Conservation (phyloP, 768 basidiomycete species). For the Lactifluus echinatus region DNA sequence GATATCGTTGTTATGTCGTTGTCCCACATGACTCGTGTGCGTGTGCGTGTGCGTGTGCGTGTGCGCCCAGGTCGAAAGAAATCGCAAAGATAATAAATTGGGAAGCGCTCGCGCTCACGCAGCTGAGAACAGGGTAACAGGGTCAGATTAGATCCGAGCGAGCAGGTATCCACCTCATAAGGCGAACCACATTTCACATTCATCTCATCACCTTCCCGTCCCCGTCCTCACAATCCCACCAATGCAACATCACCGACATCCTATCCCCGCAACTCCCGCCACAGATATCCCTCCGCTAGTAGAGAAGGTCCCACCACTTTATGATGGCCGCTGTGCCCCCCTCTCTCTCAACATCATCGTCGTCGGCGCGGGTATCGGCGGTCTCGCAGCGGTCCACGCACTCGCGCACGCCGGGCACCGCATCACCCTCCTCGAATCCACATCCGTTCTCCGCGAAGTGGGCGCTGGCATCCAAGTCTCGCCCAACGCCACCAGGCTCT, state of each 20-base stretch:
- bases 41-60: too few species aligned
- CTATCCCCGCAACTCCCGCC: background rate
- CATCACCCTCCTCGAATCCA: constrained; percentile 33
- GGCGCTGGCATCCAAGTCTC: constrained; percentile 38
- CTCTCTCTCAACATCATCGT: constrained; percentile 31
- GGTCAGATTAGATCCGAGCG: background rate
- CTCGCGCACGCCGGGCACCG: constrained; percentile 34
- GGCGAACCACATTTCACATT: background rate
- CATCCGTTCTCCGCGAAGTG: constrained; percentile 32
- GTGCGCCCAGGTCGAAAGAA: too few species aligned
- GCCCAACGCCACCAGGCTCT: constrained; percentile 32
- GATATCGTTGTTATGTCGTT: too few species aligned
- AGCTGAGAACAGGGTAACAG: too few species aligned
- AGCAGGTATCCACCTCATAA: too few species aligned
- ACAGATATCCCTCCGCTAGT: constrained; percentile 7
- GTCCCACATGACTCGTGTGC: too few species aligned
- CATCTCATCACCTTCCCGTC: too few species aligned
- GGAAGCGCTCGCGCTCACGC: too few species aligned
- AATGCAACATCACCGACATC: background rate
- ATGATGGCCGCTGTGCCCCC: constrained; percentile 27
- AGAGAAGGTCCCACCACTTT: constrained; percentile 22
- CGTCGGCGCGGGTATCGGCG: constrained; percentile 36
- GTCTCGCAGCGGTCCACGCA: constrained; percentile 33
- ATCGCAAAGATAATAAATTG: too few species aligned
- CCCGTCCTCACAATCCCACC: background rate